Percentiles rank a stretch among this genome's conserved stretches.
phyloP scores from a whole-genome alignment of 805 yeast species.

The Metschnikowia bowlesiae region DNA sequence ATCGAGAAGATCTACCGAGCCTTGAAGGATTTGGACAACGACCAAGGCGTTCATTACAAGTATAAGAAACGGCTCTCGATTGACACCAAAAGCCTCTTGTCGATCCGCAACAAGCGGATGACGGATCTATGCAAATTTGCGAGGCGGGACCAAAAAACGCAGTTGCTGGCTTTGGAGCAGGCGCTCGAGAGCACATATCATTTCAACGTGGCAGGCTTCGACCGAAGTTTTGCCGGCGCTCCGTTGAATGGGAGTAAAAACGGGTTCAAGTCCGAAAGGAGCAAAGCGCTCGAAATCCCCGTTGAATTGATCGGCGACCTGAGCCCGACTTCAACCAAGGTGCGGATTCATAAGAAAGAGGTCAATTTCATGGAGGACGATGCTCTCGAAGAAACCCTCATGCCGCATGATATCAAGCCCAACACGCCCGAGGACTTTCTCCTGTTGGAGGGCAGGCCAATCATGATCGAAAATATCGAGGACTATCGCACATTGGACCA shows the following conservation, averaged over 20 bases:
- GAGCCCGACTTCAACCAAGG: constrained; percentile 24
- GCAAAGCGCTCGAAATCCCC: constrained; percentile 21
- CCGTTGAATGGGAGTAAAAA: constrained; percentile 30
- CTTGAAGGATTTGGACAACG: constrained; percentile 32
- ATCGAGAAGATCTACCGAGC: constrained; percentile 30
- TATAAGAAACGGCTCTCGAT: constrained; percentile 30
- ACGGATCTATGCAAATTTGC: constrained; percentile 33
- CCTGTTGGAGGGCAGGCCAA: constrained; percentile 19
- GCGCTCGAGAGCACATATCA: constrained; percentile 28
- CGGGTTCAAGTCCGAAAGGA: constrained; percentile 14
- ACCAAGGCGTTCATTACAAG: constrained; percentile 34
- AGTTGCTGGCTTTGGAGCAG: constrained; percentile 27
- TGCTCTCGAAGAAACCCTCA: constrained; percentile 14
- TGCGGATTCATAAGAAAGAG: constrained; percentile 33
- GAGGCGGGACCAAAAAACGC: constrained; percentile 31
- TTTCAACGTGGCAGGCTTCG: constrained; percentile 41
- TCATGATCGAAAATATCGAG: constrained; percentile 25
- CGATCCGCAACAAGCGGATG: constrained; percentile 28
- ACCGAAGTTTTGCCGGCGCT: constrained; percentile 34
- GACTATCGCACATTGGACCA: constrained; percentile 22
- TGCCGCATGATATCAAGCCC: constrained; percentile 17
- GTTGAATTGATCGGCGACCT: constrained; percentile 38
- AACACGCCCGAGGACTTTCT: constrained; percentile 11
- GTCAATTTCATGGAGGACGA: constrained; percentile 29
- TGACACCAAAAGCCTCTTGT: constrained; percentile 31